These are phyloP conservation scores for Trichopus zeylanicus DNA, from an alignment of 116 monocot species.

Conservation along the genomic window DNA sequence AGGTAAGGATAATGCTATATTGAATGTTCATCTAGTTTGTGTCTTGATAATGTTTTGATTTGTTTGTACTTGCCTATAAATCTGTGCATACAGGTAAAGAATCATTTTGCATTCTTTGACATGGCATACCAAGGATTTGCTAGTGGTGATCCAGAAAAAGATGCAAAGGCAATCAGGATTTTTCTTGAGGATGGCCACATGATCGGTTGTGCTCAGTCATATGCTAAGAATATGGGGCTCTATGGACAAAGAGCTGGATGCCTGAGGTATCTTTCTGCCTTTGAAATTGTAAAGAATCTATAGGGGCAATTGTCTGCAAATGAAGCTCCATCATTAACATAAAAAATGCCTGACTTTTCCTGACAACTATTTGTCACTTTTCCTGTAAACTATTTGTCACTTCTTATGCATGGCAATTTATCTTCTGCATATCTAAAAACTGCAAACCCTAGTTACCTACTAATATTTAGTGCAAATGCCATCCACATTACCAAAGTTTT, in stretches of 20 bases:
- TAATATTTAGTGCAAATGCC: not conserved
- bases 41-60: not conserved
- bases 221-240: slow-evolving; percentile 98
- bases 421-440: not conserved
- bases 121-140: slow-evolving; percentile 99
- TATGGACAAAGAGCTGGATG: slow-evolving; percentile 97
- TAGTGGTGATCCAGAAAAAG: slow-evolving; percentile 89
- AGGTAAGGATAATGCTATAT: slow-evolving; percentile 31
- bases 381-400: too few species aligned
- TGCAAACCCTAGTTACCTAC: not conserved
- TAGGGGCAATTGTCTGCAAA: too few species aligned
- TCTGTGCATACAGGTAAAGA: slow-evolving; percentile 53
- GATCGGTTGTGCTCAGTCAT: slow-evolving; percentile 97
- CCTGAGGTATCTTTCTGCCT: slow-evolving; percentile 57
- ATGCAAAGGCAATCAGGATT: slow-evolving; percentile 92
- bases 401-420: too few species aligned
- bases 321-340: not conserved
- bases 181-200: slow-evolving; percentile 96
- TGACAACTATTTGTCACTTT: too few species aligned
- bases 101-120: slow-evolving; percentile 99
- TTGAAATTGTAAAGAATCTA: too few species aligned
- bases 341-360: too few species aligned
- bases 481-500: too few species aligned
- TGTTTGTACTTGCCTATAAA: not conserved
- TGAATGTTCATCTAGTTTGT: not conserved